Evolutionary conservation across 306 rosid species (phyloP), one percentile per base, ranked within the genome.

Genomic region (Trichosanthes cucumerina): DNA sequence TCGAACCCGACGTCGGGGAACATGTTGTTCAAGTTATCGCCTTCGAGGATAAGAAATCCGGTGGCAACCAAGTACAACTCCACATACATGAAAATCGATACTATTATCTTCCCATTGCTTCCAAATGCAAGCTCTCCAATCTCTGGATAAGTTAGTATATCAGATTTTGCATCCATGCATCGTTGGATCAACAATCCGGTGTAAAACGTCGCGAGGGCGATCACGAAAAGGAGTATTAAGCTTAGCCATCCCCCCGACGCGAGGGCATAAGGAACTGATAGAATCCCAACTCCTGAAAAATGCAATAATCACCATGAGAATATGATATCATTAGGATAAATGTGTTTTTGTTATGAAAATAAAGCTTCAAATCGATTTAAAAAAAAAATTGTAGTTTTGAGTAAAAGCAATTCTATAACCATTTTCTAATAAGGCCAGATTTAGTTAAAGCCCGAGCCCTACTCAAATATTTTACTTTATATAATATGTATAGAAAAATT

Each of bases 231-330:
- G 57, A 91, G 88, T 53, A 62, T 68, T 73, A 95, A 76, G 83
- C 91, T 95, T 53, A 91, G 31, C 97, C 96, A 95, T 23, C 97
- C 98, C 59, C 97, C 96, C 5, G 90, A 78, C 64, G 98, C 85
- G 4, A 95, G 85, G 65, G 97, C 98, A 74, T 89, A 94, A 24
- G 97, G 97, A 84, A 92, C 81, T 5, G 96, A 94, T 0, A 89
- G 84, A 59, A 94, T 85, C 60, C 97, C 98, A 70, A 90, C 89
- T 85, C 98, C 97, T 94, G 87, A 2, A 81, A 80, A 69, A 6
- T 49, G 4, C 7, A 85, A 52, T 12, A 44, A 13, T 43, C 76
- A 70, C 50, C 7, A 16, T 23, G 33, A 28, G 33, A 28, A 28
- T 28, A 4, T 7, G 41, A 15, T 28, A 31, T 28, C 6, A 31